phyloP scores from a whole-genome alignment of 176 grass and related monocot species.

The Zoysia japonica region DNA sequence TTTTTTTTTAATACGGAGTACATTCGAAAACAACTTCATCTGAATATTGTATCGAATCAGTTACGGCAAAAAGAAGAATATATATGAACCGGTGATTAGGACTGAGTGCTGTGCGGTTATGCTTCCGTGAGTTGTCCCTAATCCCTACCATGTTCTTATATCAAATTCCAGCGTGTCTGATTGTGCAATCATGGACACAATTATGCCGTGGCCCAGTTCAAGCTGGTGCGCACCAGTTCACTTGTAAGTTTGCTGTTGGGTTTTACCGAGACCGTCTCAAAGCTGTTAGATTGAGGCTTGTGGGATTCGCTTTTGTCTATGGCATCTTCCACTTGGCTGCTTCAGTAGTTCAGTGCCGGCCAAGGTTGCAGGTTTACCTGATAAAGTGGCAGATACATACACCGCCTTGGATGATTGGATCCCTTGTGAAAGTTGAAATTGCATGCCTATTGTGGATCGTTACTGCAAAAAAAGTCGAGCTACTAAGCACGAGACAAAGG shows the following conservation, averaged over 20 bases:
- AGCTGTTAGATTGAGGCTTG: constrained; percentile 23
- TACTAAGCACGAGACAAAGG: not conserved
- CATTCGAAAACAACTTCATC: not conserved
- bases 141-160: constrained; percentile 35
- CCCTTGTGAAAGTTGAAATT: not conserved
- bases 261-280: constrained; percentile 29
- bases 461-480: too few species aligned
- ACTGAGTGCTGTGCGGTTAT: constrained; percentile 11
- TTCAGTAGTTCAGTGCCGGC: constrained; percentile 5
- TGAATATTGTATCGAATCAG: not conserved
- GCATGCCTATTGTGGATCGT: too few species aligned
- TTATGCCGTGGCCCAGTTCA: constrained; percentile 24
- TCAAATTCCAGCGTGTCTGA: constrained; percentile 40
- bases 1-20: too few species aligned
- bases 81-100: not conserved
- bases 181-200: constrained; percentile 36
- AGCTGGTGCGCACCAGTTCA: constrained; percentile 19
- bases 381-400: not conserved
- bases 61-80: not conserved
- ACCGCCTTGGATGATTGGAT: not conserved
- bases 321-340: constrained; percentile 19
- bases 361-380: constrained; percentile 21
- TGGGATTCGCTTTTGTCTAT: not conserved
- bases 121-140: constrained; percentile 29
- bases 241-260: constrained; percentile 22